Evolutionary conservation across 306 rosid species (phyloP).

Genomic region (Abrus precatorius): DNA sequence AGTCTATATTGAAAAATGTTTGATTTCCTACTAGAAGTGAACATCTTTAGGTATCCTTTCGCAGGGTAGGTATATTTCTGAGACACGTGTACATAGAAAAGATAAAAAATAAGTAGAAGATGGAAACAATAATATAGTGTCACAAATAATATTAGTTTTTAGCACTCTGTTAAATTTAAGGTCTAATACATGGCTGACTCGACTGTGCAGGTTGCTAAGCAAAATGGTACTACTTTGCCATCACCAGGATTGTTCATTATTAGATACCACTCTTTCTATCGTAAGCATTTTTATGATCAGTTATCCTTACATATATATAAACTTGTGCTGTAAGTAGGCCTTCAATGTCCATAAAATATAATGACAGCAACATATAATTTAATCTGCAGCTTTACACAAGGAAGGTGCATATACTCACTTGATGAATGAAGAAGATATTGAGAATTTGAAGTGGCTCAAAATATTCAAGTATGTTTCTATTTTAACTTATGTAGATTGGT

Average conservation of each 20-base stretch:
- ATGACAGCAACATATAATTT: background rate
- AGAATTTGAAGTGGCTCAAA: conserved; percentile 82
- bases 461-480: conserved; percentile 42
- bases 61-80: too few species aligned
- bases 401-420: conserved; percentile 75
- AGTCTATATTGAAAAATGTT: background rate
- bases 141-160: too few species aligned
- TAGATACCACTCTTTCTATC: conserved; percentile 60
- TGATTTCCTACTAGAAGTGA: too few species aligned
- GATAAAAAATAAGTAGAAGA: too few species aligned
- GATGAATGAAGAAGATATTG: conserved; percentile 76
- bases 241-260: conserved; percentile 53
- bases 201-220: conserved; percentile 49
- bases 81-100: too few species aligned
- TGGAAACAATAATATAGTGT: too few species aligned
- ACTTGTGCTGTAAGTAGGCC: background rate
- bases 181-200: background rate
- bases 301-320: background rate
- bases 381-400: conserved; percentile 70
- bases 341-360: background rate
- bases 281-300: conserved; percentile 36
- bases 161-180: background rate
- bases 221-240: conserved; percentile 57
- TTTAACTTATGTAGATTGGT: background rate
- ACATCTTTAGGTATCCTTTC: too few species aligned